Evolutionary conservation across 2,329 filamentous ascomycete species (phyloP), one percentile per base, ranked within the genome.

Genomic region (Thelonectria olida): DNA sequence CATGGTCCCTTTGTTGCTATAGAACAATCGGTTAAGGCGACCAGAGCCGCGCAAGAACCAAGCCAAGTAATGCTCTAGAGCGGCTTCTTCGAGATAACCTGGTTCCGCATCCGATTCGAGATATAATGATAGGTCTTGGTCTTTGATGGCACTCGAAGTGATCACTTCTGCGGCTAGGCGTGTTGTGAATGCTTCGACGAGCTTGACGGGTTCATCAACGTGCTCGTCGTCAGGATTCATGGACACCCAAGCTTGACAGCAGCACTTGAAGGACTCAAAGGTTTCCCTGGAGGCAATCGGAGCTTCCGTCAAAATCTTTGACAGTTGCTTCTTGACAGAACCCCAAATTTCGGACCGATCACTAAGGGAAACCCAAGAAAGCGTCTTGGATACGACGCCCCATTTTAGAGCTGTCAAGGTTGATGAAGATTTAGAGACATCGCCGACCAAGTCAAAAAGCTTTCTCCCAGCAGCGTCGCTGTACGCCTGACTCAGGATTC

Each of bases 191-290:
- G 65, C 63, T 9, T 76, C 66, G 2, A 79, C 68, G 6, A 79
- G 41, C 2, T 71, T 66, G 9, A 74, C 72, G 8, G 76, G 66
- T 22, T 77, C 75, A 1, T 66, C 48, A 17, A 72, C 64, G 7
- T 68, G 62, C 22, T 67, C 61, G 2, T 74, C 75, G 61, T 81
- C 76, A 0, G 78, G 79, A 7, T 71, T 74, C 69, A 80, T 72
- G 0, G 74, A 70, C 4, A 78, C 58, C 79, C 80, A 82, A 9
- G 75, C 67, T 19, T 74, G 68, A 17, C 73, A 78, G 49, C 75
- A 74, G 63, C 77, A 81, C 38, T 76, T 77, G 59, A 81, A 77
- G 1, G 79, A 79, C 47, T 81, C 78, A 15, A 77, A 79, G 0
- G 78, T 75, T 45, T 80, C 76, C 27, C 71, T 65, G 2, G 73